Base-by-base conservation (phyloP, 2,329 filamentous ascomycete genomes). In the Sclerotiophoma versabilis region DNA sequence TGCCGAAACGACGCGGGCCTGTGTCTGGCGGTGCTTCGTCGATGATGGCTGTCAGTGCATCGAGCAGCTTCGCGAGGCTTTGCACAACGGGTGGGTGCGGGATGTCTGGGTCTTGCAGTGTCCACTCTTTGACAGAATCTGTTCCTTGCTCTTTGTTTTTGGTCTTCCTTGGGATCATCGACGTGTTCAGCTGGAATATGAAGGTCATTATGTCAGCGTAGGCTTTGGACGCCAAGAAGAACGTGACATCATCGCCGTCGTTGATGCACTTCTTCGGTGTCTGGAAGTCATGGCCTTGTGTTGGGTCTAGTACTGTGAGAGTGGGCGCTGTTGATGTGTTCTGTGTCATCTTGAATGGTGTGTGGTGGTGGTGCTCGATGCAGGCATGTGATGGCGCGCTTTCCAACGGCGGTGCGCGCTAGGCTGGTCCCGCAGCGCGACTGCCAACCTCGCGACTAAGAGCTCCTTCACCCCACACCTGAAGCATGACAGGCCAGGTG, bases 181-280 rank as follows among this genome's bases (percentile, higher is more conserved):
- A 84, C 53, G 88, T 86, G 74, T 96, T 98, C 42, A 99, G 86
- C 77, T 98, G 95, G 62, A 96, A 82, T 39, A 98, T 80, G 73
- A 96, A 98, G 39, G 85, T 83, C 75, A 91, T 89, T 48, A 99
- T 90, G 71, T 97, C 92, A 54, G 86, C 84, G 77, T 98, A 97
- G 37, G 92, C 95, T 63, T 84, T 85, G 42, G 91, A 92, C 8
- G 83, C 84, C 47, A 96, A 84, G 75, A 98, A 99, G 59, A 83
- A 84, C 17, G 84, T 75, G 49, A 99, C 90, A 80, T 98, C 92
- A 55, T 87, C 80, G 51, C 88, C 88, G 66, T 95, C 90, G 76
- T 96, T 83, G 77, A 99, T 99, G 68, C 83, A 83, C 76, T 98
- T 99, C 51, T 74, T 71, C 0, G 95, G 95, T 34, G 79, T 78